Base-by-base conservation (phyloP, 257 asterid species). In the Capsicum rhomboideum region DNA sequence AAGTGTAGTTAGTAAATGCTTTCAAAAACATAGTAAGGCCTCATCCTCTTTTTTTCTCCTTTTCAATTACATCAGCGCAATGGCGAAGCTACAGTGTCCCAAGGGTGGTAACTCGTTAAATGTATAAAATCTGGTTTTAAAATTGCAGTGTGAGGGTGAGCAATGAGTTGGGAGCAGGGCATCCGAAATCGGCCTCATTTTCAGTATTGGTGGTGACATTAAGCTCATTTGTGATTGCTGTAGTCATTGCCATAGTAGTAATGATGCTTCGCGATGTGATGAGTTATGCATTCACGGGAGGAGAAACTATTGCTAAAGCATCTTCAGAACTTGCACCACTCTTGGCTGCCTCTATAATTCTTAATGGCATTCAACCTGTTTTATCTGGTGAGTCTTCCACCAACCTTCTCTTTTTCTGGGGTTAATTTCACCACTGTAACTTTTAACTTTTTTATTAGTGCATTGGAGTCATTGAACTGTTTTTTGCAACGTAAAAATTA, bases 121-220 rank as follows among this genome's bases (percentile, higher is more conserved):
- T 63, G 26, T 52, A 6, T 13, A n/a, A n/a, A 10, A 1, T 34
- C n/a, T 3, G 1, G 9, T 37, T 13, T 34, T 1, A 6, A 58
- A 61, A 42, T 80, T 23, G 56, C 82, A 88, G 91, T 71, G 88
- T 88, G 31, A 86, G 91, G 67, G 85, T 88, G 56, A 88, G 91
- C 89, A 88, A 89, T 78, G 91, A 86, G 82, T 88, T 89, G 4
- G 87, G 89, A 63, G 90, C 91, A 1, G 90, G 90, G 50, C 88
- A 89, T 79, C 84, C 90, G 7, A 89, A 84, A 69, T 82, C 91
- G 1, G 87, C 89, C 18, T 82, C 90, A 64, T 89, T 85, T 66
- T 28, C 90, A 6, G 91, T 89, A 0, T 17, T 85, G 42, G 50
- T 84, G 50, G 90, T 85, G 58, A 88, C 89, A 16, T 42, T 74